These are phyloP conservation scores for Nidularia pulvinata DNA, from an alignment of 768 basidiomycete genomes.

Conservation along the genomic window DNA sequence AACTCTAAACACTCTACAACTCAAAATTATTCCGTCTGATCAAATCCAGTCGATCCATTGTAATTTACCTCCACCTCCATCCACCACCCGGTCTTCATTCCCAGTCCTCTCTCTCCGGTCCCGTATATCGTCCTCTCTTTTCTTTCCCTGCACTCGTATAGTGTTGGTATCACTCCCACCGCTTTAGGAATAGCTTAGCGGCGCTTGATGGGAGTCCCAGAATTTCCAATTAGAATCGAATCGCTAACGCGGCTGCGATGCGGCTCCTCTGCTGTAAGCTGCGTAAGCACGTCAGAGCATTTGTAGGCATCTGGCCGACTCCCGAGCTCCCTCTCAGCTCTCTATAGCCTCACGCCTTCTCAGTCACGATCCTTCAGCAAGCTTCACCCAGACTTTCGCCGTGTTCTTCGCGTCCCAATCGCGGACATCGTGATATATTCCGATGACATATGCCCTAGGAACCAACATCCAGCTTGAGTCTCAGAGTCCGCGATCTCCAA, in stretches of 20 bases:
- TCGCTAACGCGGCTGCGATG: slow-evolving; percentile 11
- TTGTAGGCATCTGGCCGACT: too few species aligned
- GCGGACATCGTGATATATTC: slow-evolving; percentile 3
- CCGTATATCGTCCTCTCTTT: slow-evolving; percentile 4
- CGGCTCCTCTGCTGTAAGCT: slow-evolving; percentile 5
- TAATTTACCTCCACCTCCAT: neutral
- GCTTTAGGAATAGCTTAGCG: slow-evolving; percentile 13
- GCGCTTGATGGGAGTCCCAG: slow-evolving; percentile 12
- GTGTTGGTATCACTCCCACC: neutral
- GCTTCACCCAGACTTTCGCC: neutral
- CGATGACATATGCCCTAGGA: neutral
- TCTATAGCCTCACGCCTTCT: too few species aligned
- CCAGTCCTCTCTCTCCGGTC: neutral
- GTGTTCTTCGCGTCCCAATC: slow-evolving; percentile 1
- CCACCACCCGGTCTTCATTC: neutral
- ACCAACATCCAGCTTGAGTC: too few species aligned
- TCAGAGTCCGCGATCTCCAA: too few species aligned
- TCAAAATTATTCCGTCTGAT: slow-evolving; percentile 26
- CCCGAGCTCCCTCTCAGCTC: too few species aligned
- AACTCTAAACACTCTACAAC: slow-evolving; percentile 59
- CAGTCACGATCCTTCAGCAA: neutral
- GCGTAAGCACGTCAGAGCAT: neutral
- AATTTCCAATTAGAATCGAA: slow-evolving; percentile 13
- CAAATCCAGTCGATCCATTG: slow-evolving; percentile 3
- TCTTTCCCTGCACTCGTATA: slow-evolving; percentile 2